Base-by-base conservation (phyloP, 371 early-diverging fungal species). In the Mucor indicus region DNA sequence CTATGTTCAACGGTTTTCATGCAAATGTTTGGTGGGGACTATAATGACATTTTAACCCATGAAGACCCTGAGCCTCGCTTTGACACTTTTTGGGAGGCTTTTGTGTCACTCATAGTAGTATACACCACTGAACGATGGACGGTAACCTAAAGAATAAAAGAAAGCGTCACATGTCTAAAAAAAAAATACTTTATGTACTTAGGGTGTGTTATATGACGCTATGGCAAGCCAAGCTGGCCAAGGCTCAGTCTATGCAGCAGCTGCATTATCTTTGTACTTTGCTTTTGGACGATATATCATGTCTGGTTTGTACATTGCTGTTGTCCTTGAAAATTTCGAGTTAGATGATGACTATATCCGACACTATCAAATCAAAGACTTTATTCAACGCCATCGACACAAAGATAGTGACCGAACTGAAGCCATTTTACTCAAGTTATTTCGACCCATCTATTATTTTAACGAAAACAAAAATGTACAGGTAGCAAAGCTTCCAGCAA, bases 231-330 rank as follows among this genome's bases (percentile, higher is more conserved):
- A 82, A 38, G 54, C 66, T 1, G 53, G 56, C 4, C 62, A 56
- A 48, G 71, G 73, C 3, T 57, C 71, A 4, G 48, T 69, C 3
- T 77, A 79, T 44, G 80, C 73, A 2, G 75, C 64, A 3, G 44
- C 72, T 9, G 62, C 74, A 40, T 63, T 71, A 10, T 62, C 77
- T 9, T 36, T 75, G 2, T 82, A 75, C 38, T 80, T 78, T 56
- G 77, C 71, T 15, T 75, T 75, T 49, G 80, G 72, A 4, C 67
- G 80, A 51, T 82, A 81, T 45, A 62, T 84, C 12, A 72, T 84
- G 47, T 48, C 81, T 17, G 83, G 79, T 20, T 70, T 84, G n/a
- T 84, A 82, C 48, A 73, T 84, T 61, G 85, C 85, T 17, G 77
- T 84, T 19, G 69, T 81, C 13, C 45, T 81, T 40, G 85, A 84